Conservation (phyloP, 2,329 filamentous ascomycete genomes). For the Aspergillus sergii region DNA sequence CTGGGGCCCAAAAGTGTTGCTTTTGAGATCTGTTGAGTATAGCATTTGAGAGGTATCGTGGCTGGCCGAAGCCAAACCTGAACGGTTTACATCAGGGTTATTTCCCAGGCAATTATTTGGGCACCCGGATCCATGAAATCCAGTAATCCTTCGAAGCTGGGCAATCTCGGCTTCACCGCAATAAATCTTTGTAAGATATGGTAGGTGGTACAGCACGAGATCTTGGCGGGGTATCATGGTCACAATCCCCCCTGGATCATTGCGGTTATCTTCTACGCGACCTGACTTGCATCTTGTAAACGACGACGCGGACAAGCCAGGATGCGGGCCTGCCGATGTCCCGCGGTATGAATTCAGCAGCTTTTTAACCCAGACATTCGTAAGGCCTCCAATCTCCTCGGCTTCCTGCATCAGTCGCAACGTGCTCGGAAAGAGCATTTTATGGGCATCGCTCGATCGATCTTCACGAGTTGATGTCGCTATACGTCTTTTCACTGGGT, state of each 20-base stretch:
- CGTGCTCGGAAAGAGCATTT: slow-evolving; percentile 90
- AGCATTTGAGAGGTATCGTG: not conserved
- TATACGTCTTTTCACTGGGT: slow-evolving; percentile 71
- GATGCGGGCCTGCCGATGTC: not conserved
- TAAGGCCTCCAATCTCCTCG: slow-evolving; percentile 76
- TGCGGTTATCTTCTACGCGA: not conserved
- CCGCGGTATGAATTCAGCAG: not conserved
- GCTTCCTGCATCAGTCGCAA: slow-evolving; percentile 80
- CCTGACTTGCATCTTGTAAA: not conserved
- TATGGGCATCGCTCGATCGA: slow-evolving; percentile 64
- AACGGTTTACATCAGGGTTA: not conserved
- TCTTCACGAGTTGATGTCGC: slow-evolving; percentile 39
- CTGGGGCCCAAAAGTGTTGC: slow-evolving; percentile 24
- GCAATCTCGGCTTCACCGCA: slow-evolving; percentile 44
- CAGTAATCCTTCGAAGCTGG: slow-evolving; percentile 68
- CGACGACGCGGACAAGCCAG: not conserved
- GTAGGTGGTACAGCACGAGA: slow-evolving; percentile 75
- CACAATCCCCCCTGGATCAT: slow-evolving; percentile 17
- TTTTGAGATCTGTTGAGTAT: slow-evolving; percentile 12
- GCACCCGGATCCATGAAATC: slow-evolving; percentile 34
- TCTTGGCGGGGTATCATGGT: slow-evolving; percentile 42
- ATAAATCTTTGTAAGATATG: slow-evolving; percentile 75
- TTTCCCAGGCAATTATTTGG: not conserved
- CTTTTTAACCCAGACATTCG: slow-evolving; percentile 47
- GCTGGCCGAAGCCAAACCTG: not conserved